Conservation (phyloP, 257 asterid genomes). For the Voacanga thouarsii region DNA sequence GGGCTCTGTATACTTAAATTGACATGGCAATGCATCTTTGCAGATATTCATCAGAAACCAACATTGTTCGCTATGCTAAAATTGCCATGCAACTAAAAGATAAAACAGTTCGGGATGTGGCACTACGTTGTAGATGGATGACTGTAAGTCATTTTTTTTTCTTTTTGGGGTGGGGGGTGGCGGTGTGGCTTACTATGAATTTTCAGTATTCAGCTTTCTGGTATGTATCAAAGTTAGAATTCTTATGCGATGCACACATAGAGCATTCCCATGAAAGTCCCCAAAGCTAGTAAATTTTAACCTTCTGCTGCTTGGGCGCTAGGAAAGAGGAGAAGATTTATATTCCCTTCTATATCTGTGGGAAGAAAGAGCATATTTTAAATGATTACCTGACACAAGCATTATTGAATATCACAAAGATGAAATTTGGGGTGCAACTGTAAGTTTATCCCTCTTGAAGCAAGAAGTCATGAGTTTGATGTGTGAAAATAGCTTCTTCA, state of each 20-base stretch:
- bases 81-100: constrained; percentile 74
- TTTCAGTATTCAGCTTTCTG: constrained; percentile 1
- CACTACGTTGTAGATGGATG: constrained; percentile 93
- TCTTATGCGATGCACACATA: background rate
- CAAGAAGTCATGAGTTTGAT: background rate
- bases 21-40: constrained; percentile 23
- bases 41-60: constrained; percentile 71
- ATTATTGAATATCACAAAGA: background rate
- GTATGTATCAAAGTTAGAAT: background rate
- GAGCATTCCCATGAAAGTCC: background rate
- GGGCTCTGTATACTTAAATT: background rate
- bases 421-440: background rate
- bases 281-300: background rate
- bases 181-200: background rate
- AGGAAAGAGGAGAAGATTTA: background rate
- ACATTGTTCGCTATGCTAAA: constrained; percentile 62
- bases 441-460: background rate
- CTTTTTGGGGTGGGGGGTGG: too few species aligned
- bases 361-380: too few species aligned
- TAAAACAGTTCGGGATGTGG: constrained; percentile 94
- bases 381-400: background rate
- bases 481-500: background rate
- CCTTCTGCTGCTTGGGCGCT: background rate
- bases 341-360: background rate
- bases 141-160: constrained; percentile 50